Conservation (phyloP, 345 rosid genomes). For the Ceriops decandra region DNA sequence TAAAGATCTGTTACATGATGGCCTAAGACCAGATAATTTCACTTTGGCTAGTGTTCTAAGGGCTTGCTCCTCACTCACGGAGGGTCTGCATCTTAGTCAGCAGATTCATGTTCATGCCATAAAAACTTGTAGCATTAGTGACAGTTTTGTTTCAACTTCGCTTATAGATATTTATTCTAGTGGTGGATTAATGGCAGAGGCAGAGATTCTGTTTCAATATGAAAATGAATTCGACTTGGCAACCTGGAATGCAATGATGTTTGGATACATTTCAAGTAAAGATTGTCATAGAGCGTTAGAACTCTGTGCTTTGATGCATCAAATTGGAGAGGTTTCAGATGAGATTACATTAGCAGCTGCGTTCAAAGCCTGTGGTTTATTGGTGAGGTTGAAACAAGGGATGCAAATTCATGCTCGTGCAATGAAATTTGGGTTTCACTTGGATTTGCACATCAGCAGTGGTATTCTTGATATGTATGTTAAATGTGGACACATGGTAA, state of each 20-base stretch:
- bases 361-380: conserved; percentile 48
- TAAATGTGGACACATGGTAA: conserved; percentile 52
- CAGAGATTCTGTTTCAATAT: conserved; percentile 39
- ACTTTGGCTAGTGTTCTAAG: conserved; percentile 49
- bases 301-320: conserved; percentile 45
- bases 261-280: conserved; percentile 37
- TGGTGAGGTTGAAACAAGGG: conserved; percentile 38
- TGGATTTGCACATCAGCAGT: conserved; percentile 47
- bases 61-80: conserved; percentile 46
- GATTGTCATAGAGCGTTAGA: conserved; percentile 39
- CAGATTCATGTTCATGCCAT: conserved; percentile 55
- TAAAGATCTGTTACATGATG: conserved; percentile 33
- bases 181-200: conserved; percentile 43
- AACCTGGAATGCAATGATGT: conserved; percentile 59
- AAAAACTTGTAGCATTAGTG: conserved; percentile 28
- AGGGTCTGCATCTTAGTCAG: conserved; percentile 37
- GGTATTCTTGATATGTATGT: conserved; percentile 61
- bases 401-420: conserved; percentile 50
- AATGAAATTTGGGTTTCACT: conserved; percentile 39
- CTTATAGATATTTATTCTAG: conserved; percentile 53
- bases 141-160: conserved; percentile 51
- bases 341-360: conserved; percentile 46
- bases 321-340: conserved; percentile 39
- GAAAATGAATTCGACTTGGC: conserved; percentile 41
- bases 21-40: conserved; percentile 47